Base-by-base conservation (phyloP, 257 asterid species). In the Solanum tarijense region DNA sequence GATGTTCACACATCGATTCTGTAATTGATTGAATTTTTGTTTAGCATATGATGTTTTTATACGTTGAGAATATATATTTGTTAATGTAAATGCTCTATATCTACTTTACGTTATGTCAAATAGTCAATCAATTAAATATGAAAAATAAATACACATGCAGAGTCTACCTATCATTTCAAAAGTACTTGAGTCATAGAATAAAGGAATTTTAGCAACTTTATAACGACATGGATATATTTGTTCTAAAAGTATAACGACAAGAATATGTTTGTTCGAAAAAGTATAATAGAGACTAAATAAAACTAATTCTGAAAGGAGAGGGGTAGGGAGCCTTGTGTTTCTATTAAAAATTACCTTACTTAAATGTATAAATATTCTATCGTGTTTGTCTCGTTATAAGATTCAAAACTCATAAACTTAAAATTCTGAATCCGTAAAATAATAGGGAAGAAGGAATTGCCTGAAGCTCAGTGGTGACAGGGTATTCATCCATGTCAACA, bases 1-100 rank as follows among this genome's bases (percentile, higher is more conserved):
- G 83, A 90, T 90, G 84, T 90, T 90, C 3, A 90, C 92, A 8
- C 92, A 90, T 0, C 92, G 92, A 86, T 90, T 90, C 92, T 90
- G 90, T 52, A 87, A 29, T 48, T 48, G 0, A 8, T 60, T n/a
- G 31, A 10, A 9, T n/a, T 62, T 23, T 62, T n/a, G 2, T 9
- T 62, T 62, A 62, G 1, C 13, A n/a, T n/a, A 60, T 60, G 29
- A 8, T 60, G 12, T 46, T 46, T 43, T 12, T 46, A 46, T 46
- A 46, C 58, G 58, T 13, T 46, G 58, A 46, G 20, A 46, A 46
- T 46, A 20, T 46, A 4, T 46, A 13, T 2, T 46, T 46, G 58
- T 46, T 46, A 46, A 12, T 13, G 58, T 46, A 46, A 13, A 46
- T 12, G 20, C 6, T 46, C 1, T 46, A 7, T 13, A 0, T 46